Evolutionary conservation across 306 rosid genomes (phyloP).

Genomic region (Neltuma alba): DNA sequence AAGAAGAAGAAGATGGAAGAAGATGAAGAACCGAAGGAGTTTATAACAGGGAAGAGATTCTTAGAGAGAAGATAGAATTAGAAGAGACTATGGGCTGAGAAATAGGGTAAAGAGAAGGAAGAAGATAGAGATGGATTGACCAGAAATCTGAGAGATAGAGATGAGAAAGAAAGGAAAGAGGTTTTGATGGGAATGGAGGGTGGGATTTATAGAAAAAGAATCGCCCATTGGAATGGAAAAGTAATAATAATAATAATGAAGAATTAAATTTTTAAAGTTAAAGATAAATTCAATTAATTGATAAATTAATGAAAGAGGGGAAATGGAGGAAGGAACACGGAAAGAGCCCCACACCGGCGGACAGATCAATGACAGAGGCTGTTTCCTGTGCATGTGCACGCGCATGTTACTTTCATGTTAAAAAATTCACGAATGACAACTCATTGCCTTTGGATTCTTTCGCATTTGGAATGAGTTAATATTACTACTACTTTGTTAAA

Average conservation of each 20-base stretch:
- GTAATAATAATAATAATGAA: too few species aligned
- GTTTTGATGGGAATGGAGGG: slow-evolving; percentile 45
- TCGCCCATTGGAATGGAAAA: slow-evolving; percentile 31
- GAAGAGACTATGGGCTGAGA: slow-evolving; percentile 43
- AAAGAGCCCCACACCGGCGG: background rate
- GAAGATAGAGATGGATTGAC: slow-evolving; percentile 34
- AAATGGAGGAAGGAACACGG: background rate
- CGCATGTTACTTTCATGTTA: background rate
- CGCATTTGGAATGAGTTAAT: background rate
- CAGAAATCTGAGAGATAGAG: slow-evolving; percentile 36
- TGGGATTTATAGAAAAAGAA: slow-evolving; percentile 56
- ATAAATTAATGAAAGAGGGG: background rate
- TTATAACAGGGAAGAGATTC: slow-evolving; percentile 13
- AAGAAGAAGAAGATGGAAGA: background rate
- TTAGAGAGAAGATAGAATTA: background rate
- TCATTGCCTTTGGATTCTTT: background rate
- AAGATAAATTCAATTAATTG: background rate
- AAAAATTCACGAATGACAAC: slow-evolving; percentile 16
- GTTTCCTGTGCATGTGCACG: slow-evolving; percentile 13
- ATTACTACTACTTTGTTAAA: background rate
- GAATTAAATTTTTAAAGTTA: background rate
- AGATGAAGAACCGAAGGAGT: background rate
- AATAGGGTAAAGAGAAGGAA: background rate
- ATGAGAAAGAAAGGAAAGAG: slow-evolving; percentile 51
- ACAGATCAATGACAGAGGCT: background rate